Evolutionary conservation across 495 filamentous ascomycete species (phyloP).

Genomic region (Lophiostoma macrostomum): DNA sequence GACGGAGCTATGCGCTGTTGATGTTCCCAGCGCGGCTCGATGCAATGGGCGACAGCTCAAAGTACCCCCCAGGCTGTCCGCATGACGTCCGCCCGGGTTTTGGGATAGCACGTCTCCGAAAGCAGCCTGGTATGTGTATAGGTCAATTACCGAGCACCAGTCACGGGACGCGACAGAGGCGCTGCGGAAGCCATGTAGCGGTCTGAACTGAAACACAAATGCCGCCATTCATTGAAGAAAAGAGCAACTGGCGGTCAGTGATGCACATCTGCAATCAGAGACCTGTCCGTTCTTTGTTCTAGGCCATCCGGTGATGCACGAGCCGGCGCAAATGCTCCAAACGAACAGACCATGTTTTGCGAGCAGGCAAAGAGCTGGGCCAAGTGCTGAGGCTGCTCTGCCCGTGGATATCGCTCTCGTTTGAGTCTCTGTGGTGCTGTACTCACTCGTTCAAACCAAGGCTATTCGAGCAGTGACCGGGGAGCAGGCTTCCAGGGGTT

Average conservation of each 20-base stretch:
- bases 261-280: constrained; percentile 19
- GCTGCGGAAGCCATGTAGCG: constrained; percentile 18
- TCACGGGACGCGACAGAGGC: constrained; percentile 20
- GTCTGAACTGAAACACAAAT: constrained; percentile 25
- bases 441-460: background rate
- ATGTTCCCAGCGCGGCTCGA: constrained; percentile 12
- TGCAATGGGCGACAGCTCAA: background rate
- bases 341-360: background rate
- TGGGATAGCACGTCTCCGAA: constrained; percentile 13
- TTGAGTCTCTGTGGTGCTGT: no score
- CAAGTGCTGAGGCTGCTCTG: background rate
- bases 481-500: constrained; percentile 1
- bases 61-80: background rate
- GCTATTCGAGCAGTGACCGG: background rate
- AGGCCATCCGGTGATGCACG: constrained; percentile 22
- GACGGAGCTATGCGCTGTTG: constrained; percentile 10
- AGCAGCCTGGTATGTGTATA: background rate
- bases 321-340: constrained; percentile 2
- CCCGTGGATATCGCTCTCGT: no score
- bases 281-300: constrained; percentile 30
- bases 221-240: constrained; percentile 12
- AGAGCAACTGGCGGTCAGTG: constrained; percentile 18
- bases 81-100: constrained; percentile 9
- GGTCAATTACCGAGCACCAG: background rate
- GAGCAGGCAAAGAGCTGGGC: background rate